Evolutionary conservation across 2,329 filamentous ascomycete species (phyloP).

Genomic region (Talaromyces sp.): DNA sequence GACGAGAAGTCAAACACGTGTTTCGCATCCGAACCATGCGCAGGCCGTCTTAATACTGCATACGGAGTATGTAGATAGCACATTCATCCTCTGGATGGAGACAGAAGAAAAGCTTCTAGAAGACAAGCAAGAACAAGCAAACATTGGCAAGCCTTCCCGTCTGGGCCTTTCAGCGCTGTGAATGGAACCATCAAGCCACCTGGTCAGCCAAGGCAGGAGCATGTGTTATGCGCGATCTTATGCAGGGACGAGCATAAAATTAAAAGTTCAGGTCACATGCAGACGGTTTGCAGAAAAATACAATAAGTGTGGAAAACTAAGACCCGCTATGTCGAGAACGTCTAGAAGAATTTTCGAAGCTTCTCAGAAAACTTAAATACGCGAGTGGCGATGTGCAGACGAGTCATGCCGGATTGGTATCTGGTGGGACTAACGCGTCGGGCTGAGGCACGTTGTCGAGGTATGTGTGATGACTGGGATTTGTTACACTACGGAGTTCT

Average conservation of each 20-base stretch:
- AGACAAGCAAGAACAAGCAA: background rate
- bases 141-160: background rate
- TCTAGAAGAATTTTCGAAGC: slow-evolving; percentile 5
- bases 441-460: background rate
- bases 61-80: background rate
- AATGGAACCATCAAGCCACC: background rate
- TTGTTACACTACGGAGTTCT: no score
- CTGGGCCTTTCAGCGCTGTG: background rate
- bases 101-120: background rate
- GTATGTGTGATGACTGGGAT: background rate
- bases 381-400: background rate
- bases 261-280: background rate
- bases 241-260: background rate
- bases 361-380: background rate
- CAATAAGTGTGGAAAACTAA: background rate
- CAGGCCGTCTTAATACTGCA: background rate
- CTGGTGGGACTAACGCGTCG: background rate
- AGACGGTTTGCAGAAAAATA: background rate
- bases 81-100: background rate
- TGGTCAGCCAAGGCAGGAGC: background rate
- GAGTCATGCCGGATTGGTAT: background rate
- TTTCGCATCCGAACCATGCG: background rate
- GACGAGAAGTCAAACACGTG: background rate
- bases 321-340: background rate
- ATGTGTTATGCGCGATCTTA: background rate